Percentiles rank a stretch among this genome's conserved stretches.
Conservation (phyloP, 116 monocot species). For the Zostera marina region DNA sequence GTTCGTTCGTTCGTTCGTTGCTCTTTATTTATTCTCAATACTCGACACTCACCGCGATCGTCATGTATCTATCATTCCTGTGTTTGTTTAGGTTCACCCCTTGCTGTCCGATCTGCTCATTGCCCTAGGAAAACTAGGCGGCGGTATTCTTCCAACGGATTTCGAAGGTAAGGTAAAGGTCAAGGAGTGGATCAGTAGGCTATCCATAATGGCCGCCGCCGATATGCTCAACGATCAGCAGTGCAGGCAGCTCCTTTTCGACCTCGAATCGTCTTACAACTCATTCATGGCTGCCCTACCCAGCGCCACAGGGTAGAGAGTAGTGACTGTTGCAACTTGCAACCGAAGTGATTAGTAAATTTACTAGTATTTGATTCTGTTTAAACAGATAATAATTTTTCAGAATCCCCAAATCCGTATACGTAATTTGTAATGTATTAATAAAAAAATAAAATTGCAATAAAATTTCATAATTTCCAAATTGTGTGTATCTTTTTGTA, state of each 20-base stretch:
- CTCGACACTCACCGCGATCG: too few relatives aligned
- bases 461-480: too few relatives aligned
- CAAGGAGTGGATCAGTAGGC: constrained; percentile 76
- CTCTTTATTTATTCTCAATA: too few relatives aligned
- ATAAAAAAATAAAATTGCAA: too few relatives aligned
- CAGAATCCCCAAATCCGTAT: too few relatives aligned
- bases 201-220: constrained; percentile 81
- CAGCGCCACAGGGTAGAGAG: constrained; percentile 12
- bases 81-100: constrained; percentile 52
- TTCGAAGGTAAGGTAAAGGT: constrained; percentile 86
- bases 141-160: constrained; percentile 45
- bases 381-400: too few relatives aligned
- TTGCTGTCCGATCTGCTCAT: constrained; percentile 49
- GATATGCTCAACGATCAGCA: constrained; percentile 96
- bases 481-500: too few relatives aligned
- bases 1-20: constrained; percentile 6
- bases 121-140: constrained; percentile 60
- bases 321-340: too few relatives aligned
- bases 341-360: too few relatives aligned
- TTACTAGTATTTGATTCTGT: too few relatives aligned
- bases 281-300: constrained; percentile 81
- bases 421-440: too few relatives aligned
- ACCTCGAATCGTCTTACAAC: constrained; percentile 75
- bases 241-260: constrained; percentile 75
- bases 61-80: not conserved